These are phyloP conservation scores for Colletotrichum noveboracense DNA, from an alignment of 2,329 filamentous ascomycete genomes.

Conservation along the genomic window DNA sequence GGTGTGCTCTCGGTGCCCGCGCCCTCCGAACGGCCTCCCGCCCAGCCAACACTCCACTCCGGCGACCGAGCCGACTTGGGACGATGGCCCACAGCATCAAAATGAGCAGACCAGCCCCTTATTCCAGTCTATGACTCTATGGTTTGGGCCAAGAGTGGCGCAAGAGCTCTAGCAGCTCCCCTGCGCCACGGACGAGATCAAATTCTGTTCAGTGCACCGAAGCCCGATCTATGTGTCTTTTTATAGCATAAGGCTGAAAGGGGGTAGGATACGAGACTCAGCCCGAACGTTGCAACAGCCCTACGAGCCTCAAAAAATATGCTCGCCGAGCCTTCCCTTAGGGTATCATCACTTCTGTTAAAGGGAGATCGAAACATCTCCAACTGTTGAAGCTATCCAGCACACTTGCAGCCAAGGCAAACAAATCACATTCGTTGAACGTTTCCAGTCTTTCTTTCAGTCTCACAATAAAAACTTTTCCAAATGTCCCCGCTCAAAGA, in stretches of 20 bases:
- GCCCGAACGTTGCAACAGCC: not conserved
- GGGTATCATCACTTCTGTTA: not conserved
- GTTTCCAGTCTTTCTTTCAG: not conserved
- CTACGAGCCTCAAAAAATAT: not conserved
- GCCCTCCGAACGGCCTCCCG: not conserved
- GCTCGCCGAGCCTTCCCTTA: not conserved
- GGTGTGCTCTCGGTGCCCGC: not conserved
- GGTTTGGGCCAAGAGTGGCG: conserved; percentile 8
- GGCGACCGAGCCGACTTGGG: not conserved
- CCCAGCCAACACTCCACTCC: not conserved
- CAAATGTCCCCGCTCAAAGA: conserved; percentile 1
- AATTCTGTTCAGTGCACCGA: not conserved
- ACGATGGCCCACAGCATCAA: not conserved
- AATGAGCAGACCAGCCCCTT: not conserved
- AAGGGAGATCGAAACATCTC: not conserved
- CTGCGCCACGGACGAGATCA: conserved; percentile 1
- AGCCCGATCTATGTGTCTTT: not conserved
- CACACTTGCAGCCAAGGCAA: not conserved
- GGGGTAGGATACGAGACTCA: not conserved
- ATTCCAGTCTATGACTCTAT: not conserved
- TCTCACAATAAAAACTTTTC: not conserved
- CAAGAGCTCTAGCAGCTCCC: not conserved
- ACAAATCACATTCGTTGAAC: not conserved
- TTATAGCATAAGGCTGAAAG: not conserved
- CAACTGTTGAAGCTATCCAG: not conserved